Base-by-base conservation (phyloP, 257 asterid species). In the Mitragyna speciosa region DNA sequence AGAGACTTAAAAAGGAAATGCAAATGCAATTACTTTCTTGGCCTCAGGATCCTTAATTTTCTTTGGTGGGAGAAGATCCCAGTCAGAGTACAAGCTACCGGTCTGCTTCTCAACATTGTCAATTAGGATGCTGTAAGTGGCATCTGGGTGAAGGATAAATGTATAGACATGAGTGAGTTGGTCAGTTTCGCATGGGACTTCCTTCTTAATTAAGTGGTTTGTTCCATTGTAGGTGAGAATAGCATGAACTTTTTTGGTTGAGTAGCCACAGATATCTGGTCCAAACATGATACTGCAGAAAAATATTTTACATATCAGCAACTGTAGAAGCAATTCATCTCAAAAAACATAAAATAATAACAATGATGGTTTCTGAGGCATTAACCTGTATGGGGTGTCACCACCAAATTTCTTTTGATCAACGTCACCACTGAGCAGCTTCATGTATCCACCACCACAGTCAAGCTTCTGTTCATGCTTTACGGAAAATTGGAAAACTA, bases 371-470 rank as follows among this genome's bases (percentile, higher is more conserved):
- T 61, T 61, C 16, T 5, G 15, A 70, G 71, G 64, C 30, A 69
- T 79, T n/a, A 3, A 92, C 98, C 97, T 94, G 94, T 94, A 94
- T 56, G 97, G 94, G 73, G 97, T 92, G 83, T 94, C 98, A 65
- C 98, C 99, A 22, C 99, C 98, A 36, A 96, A 96, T 82, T 90
- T 91, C 88, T 91, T 94, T 82, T 92, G 98, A 85, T 94, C 98
- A 58, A 91, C 79, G 0, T 91, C 98, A 65, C 97, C 96, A 81
- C 96, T 91, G 63, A 96, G 90, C 84, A 96, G 84, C 82, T 96
- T 96, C 99, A 96, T 93, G 91, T 96, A 96, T 77, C 99, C 99
- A 87, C 99, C 99, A 79, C 98, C 99, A 83, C 99, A 96, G 88
- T 96, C 99, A 75, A 96, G 97, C 89, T 96, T 96, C 85, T 96